Base-by-base conservation (phyloP, 2,329 filamentous ascomycete species). In the Coniochaeta sp. region DNA sequence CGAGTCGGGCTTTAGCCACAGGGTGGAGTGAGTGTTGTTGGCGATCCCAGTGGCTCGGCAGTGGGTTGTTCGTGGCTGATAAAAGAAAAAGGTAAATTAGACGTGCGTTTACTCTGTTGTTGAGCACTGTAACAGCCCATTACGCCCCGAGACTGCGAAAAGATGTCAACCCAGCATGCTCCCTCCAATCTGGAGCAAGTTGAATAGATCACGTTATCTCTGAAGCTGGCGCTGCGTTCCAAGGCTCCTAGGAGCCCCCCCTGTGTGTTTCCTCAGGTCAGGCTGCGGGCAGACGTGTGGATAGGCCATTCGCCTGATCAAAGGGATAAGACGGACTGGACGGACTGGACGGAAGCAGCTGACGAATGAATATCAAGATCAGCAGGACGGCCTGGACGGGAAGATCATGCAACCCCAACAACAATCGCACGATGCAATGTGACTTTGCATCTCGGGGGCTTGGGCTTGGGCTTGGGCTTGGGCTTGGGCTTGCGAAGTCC, bases 1-100 rank as follows among this genome's bases (percentile, higher is more conserved):
- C 66, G 65, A 67, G 47, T 66, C 66, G 66, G 66, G 64, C 62
- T 68, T 67, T 66, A 65, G 62, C 65, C 65, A 66, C 65, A 64
- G 62, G 54, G 58, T 61, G 60, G 55, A 61, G 63, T 55, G 61
- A 58, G 61, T 34, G 42, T 10, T 36, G 34, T 14, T 52, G 19
- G 6, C 40, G 28, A 22, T n/a, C 56, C 56, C 40, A 30, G 26
- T 30, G 56, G 52, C 52, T 55, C 52, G 52, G 52, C 52, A 10
- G 16, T n/a, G 10, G 26, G 26, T 34, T 19, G 55, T 44, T 24
- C 44, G 55, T 26, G 55, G 55, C 55, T 57, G 55, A 10, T 54
- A 10, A 12, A 12, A 40, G 16, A n/a, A 5, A 30, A 36, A 55
- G 30, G 52, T 32, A 55, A 30, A 55, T 55, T 28, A 12, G 52